Evolutionary conservation across 208 protist genomes (phyloP).

Genomic region (Phytomonas sp.): DNA sequence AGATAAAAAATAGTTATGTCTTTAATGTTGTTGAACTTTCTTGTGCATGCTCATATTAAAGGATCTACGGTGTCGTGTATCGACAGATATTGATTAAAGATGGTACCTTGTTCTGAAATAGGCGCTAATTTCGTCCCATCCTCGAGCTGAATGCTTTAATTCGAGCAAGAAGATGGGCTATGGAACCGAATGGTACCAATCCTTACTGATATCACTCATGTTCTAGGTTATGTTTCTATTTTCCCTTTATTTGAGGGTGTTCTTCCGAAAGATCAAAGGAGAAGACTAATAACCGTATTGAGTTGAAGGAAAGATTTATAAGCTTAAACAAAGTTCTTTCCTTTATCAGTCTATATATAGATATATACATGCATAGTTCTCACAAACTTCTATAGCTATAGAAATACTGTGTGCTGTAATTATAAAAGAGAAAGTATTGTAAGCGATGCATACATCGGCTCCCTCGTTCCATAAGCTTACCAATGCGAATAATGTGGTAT

Average conservation of each 20-base stretch:
- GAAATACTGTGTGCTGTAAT: background rate
- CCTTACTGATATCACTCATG: background rate
- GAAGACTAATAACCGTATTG: background rate
- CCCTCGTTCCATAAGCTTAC: background rate
- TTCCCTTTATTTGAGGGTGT: background rate
- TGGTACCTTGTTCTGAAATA: background rate
- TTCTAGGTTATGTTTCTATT: background rate
- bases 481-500: slow-evolving; percentile 1
- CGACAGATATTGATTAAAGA: background rate
- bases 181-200: background rate
- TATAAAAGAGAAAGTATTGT: background rate
- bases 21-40: background rate
- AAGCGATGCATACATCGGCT: background rate
- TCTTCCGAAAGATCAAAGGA: background rate
- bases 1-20: background rate
- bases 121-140: background rate
- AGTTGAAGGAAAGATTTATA: background rate
- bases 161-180: background rate
- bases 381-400: background rate
- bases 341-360: background rate
- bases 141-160: background rate
- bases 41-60: background rate
- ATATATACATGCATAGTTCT: slow-evolving; percentile 2
- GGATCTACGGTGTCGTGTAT: background rate
- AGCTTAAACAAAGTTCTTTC: background rate